These are phyloP conservation scores for Rubroboletus satanas DNA, from an alignment of 768 basidiomycete genomes.

Conservation along the genomic window DNA sequence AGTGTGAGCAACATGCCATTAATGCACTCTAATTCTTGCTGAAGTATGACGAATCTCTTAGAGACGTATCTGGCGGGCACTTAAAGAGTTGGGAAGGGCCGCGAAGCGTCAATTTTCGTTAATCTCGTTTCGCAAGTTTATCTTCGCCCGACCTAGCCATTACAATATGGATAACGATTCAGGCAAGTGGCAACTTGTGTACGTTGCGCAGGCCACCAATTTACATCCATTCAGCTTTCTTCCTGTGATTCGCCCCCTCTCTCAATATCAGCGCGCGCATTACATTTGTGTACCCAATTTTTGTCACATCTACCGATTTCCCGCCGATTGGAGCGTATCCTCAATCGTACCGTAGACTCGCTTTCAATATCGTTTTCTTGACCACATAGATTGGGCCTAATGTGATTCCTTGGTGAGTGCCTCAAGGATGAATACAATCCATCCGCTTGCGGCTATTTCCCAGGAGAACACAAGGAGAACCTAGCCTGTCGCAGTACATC, in stretches of 20 bases:
- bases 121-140: constrained; percentile 13
- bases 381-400: background rate
- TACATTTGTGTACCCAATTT: background rate
- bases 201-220: background rate
- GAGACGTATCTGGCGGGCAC: constrained; percentile 18
- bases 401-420: constrained; percentile 7
- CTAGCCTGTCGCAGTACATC: background rate
- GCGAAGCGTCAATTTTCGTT: constrained; percentile 16
- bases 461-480: background rate
- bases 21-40: background rate
- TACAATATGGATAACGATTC: constrained; percentile 18
- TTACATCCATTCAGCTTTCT: constrained; percentile 12
- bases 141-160: constrained; percentile 20
- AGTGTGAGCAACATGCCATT: constrained; percentile 9
- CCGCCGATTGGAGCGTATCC: background rate
- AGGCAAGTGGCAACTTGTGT: constrained; percentile 11
- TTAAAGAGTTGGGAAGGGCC: constrained; percentile 11
- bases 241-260: constrained; percentile 4
- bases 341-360: background rate
- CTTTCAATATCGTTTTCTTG: constrained; percentile 1
- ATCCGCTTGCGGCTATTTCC: background rate
- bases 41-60: background rate
- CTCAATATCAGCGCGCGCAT: background rate
- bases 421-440: background rate
- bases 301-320: background rate